Percentiles rank a stretch among this genome's conserved stretches.
Evolutionary conservation across 768 basidiomycete species (phyloP).

Genomic region (Kwoniella shandongensis): DNA sequence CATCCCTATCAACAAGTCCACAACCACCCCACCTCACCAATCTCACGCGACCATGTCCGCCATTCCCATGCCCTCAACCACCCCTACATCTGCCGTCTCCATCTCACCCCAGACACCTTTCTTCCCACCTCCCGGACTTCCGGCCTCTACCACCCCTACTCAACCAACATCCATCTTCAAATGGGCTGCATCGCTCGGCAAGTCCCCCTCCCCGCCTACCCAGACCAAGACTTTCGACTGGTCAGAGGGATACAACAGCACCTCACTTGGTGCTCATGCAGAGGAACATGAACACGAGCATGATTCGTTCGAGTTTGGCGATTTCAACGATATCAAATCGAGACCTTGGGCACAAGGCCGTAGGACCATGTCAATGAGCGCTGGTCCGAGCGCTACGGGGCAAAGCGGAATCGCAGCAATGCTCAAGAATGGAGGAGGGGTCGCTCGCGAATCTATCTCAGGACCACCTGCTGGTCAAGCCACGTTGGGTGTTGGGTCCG

Average conservation of each 20-base stretch:
- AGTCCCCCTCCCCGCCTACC: slow-evolving; percentile 20
- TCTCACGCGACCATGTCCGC: slow-evolving; percentile 10
- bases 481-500: not conserved
- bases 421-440: slow-evolving; percentile 24
- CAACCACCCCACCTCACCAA: slow-evolving; percentile 1
- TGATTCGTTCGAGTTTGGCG: slow-evolving; percentile 49
- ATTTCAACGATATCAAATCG: slow-evolving; percentile 31
- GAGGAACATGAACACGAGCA: slow-evolving; percentile 40
- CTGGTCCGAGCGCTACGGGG: not conserved
- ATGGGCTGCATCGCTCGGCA: slow-evolving; percentile 38
- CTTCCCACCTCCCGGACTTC: slow-evolving; percentile 21
- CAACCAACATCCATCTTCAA: slow-evolving; percentile 26
- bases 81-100: slow-evolving; percentile 26
- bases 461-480: slow-evolving; percentile 3
- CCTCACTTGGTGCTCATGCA: slow-evolving; percentile 7
- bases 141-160: slow-evolving; percentile 13
- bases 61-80: slow-evolving; percentile 10
- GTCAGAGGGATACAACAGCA: slow-evolving; percentile 27
- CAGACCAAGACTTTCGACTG: not conserved
- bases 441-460: not conserved
- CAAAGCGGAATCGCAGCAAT: slow-evolving; percentile 23
- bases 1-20: slow-evolving; percentile 24
- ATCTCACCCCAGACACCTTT: slow-evolving; percentile 40
- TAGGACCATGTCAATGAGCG: slow-evolving; percentile 36
- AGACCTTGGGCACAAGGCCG: slow-evolving; percentile 28